Base-by-base conservation (phyloP, 768 basidiomycete species). In the Scleroderma bovista region DNA sequence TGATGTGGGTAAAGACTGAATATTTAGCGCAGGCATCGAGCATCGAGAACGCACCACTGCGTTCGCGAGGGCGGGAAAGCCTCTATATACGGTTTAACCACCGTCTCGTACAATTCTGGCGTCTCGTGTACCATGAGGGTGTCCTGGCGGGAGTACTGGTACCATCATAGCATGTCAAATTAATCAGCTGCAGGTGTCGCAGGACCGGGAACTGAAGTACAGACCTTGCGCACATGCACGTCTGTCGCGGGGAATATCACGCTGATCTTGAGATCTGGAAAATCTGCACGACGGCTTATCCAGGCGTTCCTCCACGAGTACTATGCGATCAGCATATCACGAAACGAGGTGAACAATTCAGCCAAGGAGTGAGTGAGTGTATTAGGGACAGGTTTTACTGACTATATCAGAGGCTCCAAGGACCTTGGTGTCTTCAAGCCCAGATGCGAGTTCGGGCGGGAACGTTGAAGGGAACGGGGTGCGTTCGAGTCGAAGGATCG, bases 191-290 rank as follows among this genome's bases (percentile, higher is more conserved):
- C n/a, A n/a, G n/a, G n/a, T n/a, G n/a, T n/a, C n/a, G n/a, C n/a
- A n/a, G n/a, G n/a, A n/a, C n/a, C n/a, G n/a, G n/a, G n/a, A n/a
- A n/a, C n/a, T n/a, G n/a, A 29, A 37, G 29, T n/a, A 38, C 17
- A 39, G 33, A 84, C 88, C 76, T 96, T 96, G 53, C 76, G 77
- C 51, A 98, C 84, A 61, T 98, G 93, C 3, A 84, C 80, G 8
- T 93, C 88, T 0, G 92, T 97, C 2, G 92, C 92, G 15, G 95
- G 95, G 54, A 77, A 87, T 46, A 96, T 84, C 16, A 93, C 72
- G 53, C 83, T 88, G 56, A 98, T 78, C 69, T 90, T 90, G 51
- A 93, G 70, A 57, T 96, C 93, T 2, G 83, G 77, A 2, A 61
- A 23, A 36, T 61, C 69, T 36, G 53, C 55, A 34, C 15, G 60